Evolutionary conservation across 441 rosid species (phyloP).

Genomic region (Manihot esculenta): DNA sequence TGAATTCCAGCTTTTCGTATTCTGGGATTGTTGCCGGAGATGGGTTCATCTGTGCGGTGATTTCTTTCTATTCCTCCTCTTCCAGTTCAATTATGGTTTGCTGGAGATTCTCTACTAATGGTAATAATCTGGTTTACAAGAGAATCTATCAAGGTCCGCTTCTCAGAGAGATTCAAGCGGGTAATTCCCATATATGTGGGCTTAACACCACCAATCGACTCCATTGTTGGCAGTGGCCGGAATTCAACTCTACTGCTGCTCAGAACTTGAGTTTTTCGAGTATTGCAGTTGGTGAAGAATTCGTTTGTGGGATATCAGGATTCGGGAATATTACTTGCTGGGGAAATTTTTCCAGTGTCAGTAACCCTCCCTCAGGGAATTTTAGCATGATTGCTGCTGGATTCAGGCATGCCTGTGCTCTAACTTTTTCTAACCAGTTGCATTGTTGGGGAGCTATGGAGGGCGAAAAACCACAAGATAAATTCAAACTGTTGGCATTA

Average conservation of each 20-base stretch:
- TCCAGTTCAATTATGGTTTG: slow-evolving; percentile 36
- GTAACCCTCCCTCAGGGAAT: slow-evolving; percentile 6
- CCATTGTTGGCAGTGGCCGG: slow-evolving; percentile 48
- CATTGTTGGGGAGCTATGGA: slow-evolving; percentile 45
- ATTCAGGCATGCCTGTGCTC: slow-evolving; percentile 46
- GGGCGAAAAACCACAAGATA: slow-evolving; percentile 23
- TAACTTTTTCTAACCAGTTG: slow-evolving; percentile 20
- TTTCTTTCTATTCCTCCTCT: slow-evolving; percentile 14
- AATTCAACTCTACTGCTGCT: slow-evolving; percentile 5
- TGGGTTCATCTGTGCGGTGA: slow-evolving; percentile 52
- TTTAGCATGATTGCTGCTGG: slow-evolving; percentile 51
- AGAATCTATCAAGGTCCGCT: slow-evolving; percentile 36
- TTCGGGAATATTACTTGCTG: slow-evolving; percentile 28
- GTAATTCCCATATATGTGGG: slow-evolving; percentile 47
- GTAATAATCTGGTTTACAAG: slow-evolving; percentile 21
- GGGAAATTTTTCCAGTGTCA: not conserved
- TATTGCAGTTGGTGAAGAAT: slow-evolving; percentile 50
- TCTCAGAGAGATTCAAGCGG: slow-evolving; percentile 42
- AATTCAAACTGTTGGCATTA: slow-evolving; percentile 46
- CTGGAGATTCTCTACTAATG: slow-evolving; percentile 51
- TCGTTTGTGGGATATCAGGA: slow-evolving; percentile 48
- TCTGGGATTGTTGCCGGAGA: slow-evolving; percentile 53
- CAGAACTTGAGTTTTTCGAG: slow-evolving; percentile 11
- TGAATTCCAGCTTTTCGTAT: slow-evolving; percentile 19
- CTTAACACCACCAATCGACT: slow-evolving; percentile 31